Base-by-base conservation (phyloP, 805 yeast genomes). In the Cyberlindnera mrakii region DNA sequence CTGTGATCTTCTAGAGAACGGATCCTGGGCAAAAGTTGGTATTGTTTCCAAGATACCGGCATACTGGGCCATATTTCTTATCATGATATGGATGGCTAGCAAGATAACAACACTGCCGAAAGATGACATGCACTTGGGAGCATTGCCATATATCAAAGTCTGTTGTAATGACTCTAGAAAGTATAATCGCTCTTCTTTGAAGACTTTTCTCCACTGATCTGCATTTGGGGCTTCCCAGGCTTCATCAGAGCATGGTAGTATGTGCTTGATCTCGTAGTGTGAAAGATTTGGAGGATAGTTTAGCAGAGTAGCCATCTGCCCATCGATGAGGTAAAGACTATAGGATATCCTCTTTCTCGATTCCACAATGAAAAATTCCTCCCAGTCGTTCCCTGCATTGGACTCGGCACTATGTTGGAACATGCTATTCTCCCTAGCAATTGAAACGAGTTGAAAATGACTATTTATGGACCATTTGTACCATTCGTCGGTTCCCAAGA, bases 221-320 rank as follows among this genome's bases (percentile, higher is more conserved):
- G 29, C 39, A 25, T 29, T 17, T 32, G 39, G 18, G 8, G 27
- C 27, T 23, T 23, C 27, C 27, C 27, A 23, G 8, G 27, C 27
- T 23, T 23, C 27, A 23, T 23, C 27, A 23, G 27, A 23, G 27
- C 27, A 23, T 23, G 27, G 27, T 9, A 23, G 10, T 23, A 23
- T 23, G 27, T 23, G 27, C 10, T 23, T 23, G 27, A 23, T 23
- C 27, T 23, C 27, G 8, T 23, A 23, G 27, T 23, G 27, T 23
- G 27, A 23, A 7, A 23, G 27, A 23, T 23, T 23, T 23, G 27
- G 27, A 6, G 39, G 39, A 30, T 37, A 37, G 19, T 37, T 37
- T 25, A 37, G n/a, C 33, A 37, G 16, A n/a, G 39, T 37, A 17
- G 39, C 33, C 39, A 37, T 37, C n/a, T 37, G 39, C 9, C 33